Base-by-base conservation (phyloP, 345 rosid genomes). In the Carallia brachiata region DNA sequence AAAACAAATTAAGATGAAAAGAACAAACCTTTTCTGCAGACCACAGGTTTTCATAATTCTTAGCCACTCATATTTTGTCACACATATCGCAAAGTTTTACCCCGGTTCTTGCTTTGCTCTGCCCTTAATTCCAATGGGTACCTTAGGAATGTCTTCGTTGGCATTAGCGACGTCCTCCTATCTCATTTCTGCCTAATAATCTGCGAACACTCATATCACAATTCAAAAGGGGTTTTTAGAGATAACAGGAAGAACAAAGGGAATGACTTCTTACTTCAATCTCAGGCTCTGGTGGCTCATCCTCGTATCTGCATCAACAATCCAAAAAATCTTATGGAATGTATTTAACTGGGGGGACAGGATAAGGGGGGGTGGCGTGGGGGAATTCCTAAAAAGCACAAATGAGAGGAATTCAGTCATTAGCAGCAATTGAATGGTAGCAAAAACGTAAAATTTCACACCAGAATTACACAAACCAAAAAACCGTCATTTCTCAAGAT, bases 201-300 rank as follows among this genome's bases (percentile, higher is more conserved):
- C 34, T 32, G 34, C 23, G 23, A 23, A 23, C 4, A 40, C 28
- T 64, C 10, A 32, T 32, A 61, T 32, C 8, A 52, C n/a, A 63
- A 19, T 40, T 47, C 57, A 62, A 63, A 66, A 65, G 16, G 28
- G 8, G 30, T 31, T 16, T 27, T 9, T 17, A 19, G 18, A 30
- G 6, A 52, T 36, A 1, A 30, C 5, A 10, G 6, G 0, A 36
- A 72, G 19, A 3, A 59, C 16, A 28, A 44, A 53, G 23, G 1
- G 23, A 52, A 50, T 16, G n/a, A 63, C 12, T 48, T 63, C 84
- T 73, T 71, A 90, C 96, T 62, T 94, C 98, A 52, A 88, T 77
- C 36, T 94, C 95, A 39, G 95, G 91, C 88, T 94, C 93, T 9
- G 78, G 72, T 50, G 96, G 94, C 85, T 87, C 95, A 36, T 94